phyloP scores from a whole-genome alignment of 371 early-diverging fungal species.

The Batkoa obscura region DNA sequence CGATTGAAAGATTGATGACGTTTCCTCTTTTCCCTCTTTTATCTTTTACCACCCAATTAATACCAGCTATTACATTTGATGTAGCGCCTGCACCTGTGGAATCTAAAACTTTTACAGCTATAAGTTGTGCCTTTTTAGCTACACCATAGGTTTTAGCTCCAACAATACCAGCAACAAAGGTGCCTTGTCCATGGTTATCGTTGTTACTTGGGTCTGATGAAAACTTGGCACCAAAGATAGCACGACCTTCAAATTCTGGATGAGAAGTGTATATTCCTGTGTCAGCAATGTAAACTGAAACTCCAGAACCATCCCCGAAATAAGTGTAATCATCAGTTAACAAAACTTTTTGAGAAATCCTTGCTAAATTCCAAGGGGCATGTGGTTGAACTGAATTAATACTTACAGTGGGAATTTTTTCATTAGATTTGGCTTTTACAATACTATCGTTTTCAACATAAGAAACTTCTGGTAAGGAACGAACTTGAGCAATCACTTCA shows the following conservation, averaged over 20 bases:
- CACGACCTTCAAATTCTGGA: slow-evolving; percentile 56
- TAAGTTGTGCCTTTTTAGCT: slow-evolving; percentile 46
- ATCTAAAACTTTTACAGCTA: slow-evolving; percentile 34
- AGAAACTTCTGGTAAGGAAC: slow-evolving; percentile 10
- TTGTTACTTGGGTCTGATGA: slow-evolving; percentile 29
- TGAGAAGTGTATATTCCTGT: slow-evolving; percentile 53
- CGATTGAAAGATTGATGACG: neutral
- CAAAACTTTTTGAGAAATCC: slow-evolving; percentile 13
- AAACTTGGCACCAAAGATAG: slow-evolving; percentile 43
- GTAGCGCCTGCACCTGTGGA: slow-evolving; percentile 5
- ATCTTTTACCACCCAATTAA: slow-evolving; percentile 14
- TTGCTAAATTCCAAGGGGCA: neutral
- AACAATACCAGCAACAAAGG: slow-evolving; percentile 59
- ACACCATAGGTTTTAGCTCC: slow-evolving; percentile 52
- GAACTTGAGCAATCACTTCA: neutral
- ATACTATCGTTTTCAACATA: slow-evolving; percentile 13
- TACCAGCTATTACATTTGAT: slow-evolving; percentile 13
- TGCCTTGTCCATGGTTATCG: slow-evolving; percentile 33
- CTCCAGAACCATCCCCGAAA: slow-evolving; percentile 20
- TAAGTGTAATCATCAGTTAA: too few species aligned
- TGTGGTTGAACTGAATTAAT: slow-evolving; percentile 12
- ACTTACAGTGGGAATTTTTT: slow-evolving; percentile 14
- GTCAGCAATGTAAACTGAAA: slow-evolving; percentile 60
- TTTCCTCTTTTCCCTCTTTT: neutral
- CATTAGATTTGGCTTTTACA: slow-evolving; percentile 9